Evolutionary conservation across 768 basidiomycete species (phyloP).

Genomic region (Pisolithus microcarpus): DNA sequence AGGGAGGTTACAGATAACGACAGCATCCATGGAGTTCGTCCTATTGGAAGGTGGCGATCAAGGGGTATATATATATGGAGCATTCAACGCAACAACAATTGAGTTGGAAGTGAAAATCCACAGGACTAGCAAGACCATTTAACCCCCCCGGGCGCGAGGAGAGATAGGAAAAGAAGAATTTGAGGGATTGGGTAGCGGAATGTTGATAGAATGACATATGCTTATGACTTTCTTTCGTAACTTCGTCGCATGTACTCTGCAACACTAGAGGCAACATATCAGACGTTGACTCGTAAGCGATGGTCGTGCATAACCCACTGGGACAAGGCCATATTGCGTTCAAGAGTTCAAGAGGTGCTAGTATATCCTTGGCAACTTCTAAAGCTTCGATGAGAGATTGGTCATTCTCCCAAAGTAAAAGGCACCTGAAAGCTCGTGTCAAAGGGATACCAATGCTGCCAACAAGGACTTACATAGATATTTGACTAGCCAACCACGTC

Average conservation of each 20-base stretch:
- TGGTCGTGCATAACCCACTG: conserved; percentile 25
- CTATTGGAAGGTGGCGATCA: neutral
- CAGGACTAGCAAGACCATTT: neutral
- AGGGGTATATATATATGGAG: neutral
- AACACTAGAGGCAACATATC: conserved; percentile 30
- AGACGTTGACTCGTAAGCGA: neutral
- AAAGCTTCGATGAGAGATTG: conserved; percentile 49
- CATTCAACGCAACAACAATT: neutral
- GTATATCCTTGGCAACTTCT: conserved; percentile 58
- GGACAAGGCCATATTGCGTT: conserved; percentile 63
- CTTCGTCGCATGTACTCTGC: conserved; percentile 40
- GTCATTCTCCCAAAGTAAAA: conserved; percentile 62
- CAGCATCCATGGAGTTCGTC: neutral
- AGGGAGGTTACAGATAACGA: neutral
- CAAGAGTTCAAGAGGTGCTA: conserved; percentile 57
- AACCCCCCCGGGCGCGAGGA: neutral
- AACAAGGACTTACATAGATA: conserved; percentile 43
- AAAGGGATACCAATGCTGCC: neutral
- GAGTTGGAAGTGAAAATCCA: neutral
- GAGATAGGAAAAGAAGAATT: conserved; percentile 32
- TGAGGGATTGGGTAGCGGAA: conserved; percentile 35
- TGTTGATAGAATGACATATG: conserved; percentile 38
- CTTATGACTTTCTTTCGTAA: conserved; percentile 43
- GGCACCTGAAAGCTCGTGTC: conserved; percentile 37
- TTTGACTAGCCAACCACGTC: conserved; percentile 64